phyloP scores from a whole-genome alignment of 176 grass and related monocot species.

The Phoenix roebelenii region DNA sequence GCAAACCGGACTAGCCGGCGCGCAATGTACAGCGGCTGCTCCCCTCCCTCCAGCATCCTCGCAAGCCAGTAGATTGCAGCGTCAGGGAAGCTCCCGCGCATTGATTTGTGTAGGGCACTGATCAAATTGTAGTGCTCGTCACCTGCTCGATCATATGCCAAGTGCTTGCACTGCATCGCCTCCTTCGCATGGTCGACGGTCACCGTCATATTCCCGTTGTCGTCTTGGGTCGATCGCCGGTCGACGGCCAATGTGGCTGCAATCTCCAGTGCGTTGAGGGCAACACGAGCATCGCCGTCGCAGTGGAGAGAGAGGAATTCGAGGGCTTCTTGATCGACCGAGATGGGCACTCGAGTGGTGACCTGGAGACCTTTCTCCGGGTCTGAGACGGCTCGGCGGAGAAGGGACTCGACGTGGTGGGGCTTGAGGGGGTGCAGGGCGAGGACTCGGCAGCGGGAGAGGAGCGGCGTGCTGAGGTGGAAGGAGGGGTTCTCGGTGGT shows the following conservation, averaged over 20 bases:
- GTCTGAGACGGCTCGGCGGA: conserved; percentile 27
- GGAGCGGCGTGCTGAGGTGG: conserved; percentile 38
- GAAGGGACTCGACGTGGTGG: conserved; percentile 13
- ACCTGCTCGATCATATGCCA: conserved; percentile 37
- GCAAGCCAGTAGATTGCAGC: conserved; percentile 43
- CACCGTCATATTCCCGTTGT: conserved; percentile 2
- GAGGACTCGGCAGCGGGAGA: conserved; percentile 38
- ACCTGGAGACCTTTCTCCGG: conserved; percentile 22
- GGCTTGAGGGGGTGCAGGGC: conserved; percentile 27
- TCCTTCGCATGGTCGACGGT: conserved; percentile 35
- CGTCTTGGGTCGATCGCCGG: neutral
- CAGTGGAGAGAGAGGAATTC: conserved; percentile 35
- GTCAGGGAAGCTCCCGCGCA: conserved; percentile 34
- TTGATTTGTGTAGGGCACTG: conserved; percentile 45
- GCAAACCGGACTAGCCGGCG: conserved; percentile 40
- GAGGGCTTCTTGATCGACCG: conserved; percentile 17
- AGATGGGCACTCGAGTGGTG: conserved; percentile 15
- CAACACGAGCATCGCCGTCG: conserved; percentile 38
- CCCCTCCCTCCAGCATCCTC: conserved; percentile 41
- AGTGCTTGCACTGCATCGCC: conserved; percentile 46
- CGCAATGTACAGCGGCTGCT: conserved; percentile 39
- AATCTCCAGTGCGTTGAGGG: conserved; percentile 36
- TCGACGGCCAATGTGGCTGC: conserved; percentile 17
- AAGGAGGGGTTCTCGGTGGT: conserved; percentile 49
- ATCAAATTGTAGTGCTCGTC: conserved; percentile 52